Evolutionary conservation across 164 flowering plant genomes (phyloP), one percentile per base, ranked within the genome.

Genomic region (Sextonia rubra): DNA sequence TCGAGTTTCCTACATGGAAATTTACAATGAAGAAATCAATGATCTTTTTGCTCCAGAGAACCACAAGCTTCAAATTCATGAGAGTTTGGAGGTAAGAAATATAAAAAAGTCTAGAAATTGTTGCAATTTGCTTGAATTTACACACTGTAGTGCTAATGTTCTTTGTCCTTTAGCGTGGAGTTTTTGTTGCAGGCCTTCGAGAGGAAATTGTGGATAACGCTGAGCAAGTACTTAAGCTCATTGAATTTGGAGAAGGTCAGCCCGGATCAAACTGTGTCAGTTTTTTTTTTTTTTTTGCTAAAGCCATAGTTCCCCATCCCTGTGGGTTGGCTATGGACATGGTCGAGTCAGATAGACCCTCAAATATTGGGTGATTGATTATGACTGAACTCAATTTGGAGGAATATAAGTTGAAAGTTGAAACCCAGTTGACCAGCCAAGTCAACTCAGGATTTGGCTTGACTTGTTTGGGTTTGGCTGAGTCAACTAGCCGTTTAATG

Each of bases 1-100:
- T 77, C 89, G 97, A 66, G 91, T 96, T 70, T 93, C 99, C 29
- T 93, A 93, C 86, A 89, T 96, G 97, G 99, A 96, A 76, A 96
- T 96, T 65, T 96, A 96, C 75, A 96, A 93, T 77, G 99, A 96
- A 84, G 99, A 93, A 66, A 92, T 96, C 23, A 93, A 89, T 78
- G 99, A 96, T 81, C 97, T 96, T 49, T 82, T 93, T 64, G 80
- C 89, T 0, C 89, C 92, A 24, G 93, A 89, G 71, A 91, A 90
- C 76, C 93, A 89, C 73, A 96, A 90, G 70, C 85, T 96, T 76
- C 98, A 83, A 71, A 89, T 96, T 77, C 98, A 96, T 77, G 98
- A 96, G 80, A 90, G 94, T 77, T 87, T 96, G 86, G 98, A 93
- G 86, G 99, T 95, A 68, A 56, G 72, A 4, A 69, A 60, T 52